Evolutionary conservation across 108 stramenopile genomes (phyloP), one percentile per base, ranked within the genome.

Genomic region (Fistulifera pelliculosa): DNA sequence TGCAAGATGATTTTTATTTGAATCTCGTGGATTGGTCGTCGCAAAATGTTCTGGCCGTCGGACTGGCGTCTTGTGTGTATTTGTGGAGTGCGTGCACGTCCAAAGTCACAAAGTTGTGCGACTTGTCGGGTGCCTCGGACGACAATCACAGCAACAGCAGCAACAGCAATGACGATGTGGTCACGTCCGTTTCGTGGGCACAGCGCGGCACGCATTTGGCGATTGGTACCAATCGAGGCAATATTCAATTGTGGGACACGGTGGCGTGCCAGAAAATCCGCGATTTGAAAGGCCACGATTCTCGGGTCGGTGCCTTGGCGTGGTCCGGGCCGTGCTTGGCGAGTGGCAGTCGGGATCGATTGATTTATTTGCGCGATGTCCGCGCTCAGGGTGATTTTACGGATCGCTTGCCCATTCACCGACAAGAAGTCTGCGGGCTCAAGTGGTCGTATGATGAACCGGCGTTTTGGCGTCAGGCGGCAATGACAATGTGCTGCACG

Each of bases 1-100:
- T 99, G 15, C 87, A 89, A 68, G 99, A 99, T 71, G 99, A 99
- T 71, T 99, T 97, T 65, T 99, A 99, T 60, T 69, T 99, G 44
- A 97, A 97, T 56, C 69, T 99, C 6, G 95, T 99, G 17, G 94
- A 96, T 67, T 99, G 99, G 99, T 83, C 81, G 2, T 72, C 90
- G 1, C 77, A 71, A 38, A 95, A 99, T 63, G 91, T 97, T n/a
- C 64, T 99, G 35, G 96, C 99, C 0, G 99, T 98, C n/a, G 99
- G 94, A 7, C 74, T 99, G 21, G 93, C 93, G 8, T 62, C 74
- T 24, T 82, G 81, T 52, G 95, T 99, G 8, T 99, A 96, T 60
- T 76, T 94, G 1, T 94, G 96, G 96, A 86, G 82, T 61, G 93
- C 94, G 14, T 85, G 78, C 40, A 94, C 90, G 0, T 82, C 85